Evolutionary conservation across 1,284 basidiomycete species (phyloP), one percentile per base, ranked within the genome.

Genomic region (Paramarasmius palmivorus): DNA sequence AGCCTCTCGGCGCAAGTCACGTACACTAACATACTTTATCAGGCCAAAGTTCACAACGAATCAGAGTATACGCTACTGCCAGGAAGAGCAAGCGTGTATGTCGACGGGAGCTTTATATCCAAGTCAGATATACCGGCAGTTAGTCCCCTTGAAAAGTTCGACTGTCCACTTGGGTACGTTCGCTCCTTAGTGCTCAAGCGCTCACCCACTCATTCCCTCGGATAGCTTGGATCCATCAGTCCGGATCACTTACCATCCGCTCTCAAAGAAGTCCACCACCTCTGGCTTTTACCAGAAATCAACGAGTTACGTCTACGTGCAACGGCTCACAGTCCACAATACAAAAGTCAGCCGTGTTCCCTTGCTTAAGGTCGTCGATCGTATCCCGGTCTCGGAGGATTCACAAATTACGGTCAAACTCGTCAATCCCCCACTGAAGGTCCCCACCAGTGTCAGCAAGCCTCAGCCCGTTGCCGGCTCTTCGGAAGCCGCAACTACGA

Each of bases 91-190:
- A 71, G 66, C 29, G 61, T 76, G 17, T 76, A 74, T 50, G 68
- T 76, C 1, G 72, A 75, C 48, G 67, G 67, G 36, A 73, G 70
- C 44, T 73, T 71, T 53, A 68, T 73, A 17, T 61, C 71, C 8
- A 58, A 61, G n/a, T 63, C 67, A 2, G 39, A 57, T 6, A 40
- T 74, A 15, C 68, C 69, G 1, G 35, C 53, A 7, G 72, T 72
- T n/a, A 68, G 66, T 45, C 70, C 71, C n/a, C 53, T 64, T 29
- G 70, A 72, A 51, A 63, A 50, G 29, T 50, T 54, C 22, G 48
- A 50, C 25, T 54, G 47, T 37, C 39, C 46, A 7, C 48, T 50
- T n/a, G 53, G 53, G 47, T 50, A 40, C 14, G 52, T 44, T 10
- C 22, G n/a, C n/a, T n/a, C n/a, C n/a, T n/a, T n/a, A n/a, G n/a